Conservation (phyloP, 805 yeast genomes). For the Metschnikowia corniflorae region DNA sequence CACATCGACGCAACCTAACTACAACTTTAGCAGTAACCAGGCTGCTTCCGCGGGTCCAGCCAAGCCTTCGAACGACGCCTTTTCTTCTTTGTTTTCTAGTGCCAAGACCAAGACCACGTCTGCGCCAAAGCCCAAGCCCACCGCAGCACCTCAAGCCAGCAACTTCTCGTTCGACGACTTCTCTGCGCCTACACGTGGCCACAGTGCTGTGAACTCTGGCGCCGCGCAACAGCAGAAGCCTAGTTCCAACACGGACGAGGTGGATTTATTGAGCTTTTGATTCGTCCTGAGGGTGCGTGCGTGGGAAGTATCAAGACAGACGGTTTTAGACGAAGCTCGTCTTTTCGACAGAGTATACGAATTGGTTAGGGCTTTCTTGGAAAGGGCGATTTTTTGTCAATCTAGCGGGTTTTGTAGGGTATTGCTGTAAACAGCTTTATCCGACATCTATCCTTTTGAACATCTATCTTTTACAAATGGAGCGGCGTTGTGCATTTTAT, state of each 20-base stretch:
- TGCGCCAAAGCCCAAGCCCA: conserved; percentile 12
- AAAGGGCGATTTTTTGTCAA: too few species aligned
- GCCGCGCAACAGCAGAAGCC: conserved; percentile 8
- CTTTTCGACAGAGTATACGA: too few species aligned
- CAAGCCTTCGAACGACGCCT: conserved; percentile 56
- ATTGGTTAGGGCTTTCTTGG: too few species aligned
- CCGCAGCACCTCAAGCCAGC: conserved; percentile 10
- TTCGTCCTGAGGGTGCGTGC: too few species aligned
- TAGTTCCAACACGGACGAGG: conserved; percentile 29
- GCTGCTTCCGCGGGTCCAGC: conserved; percentile 37
- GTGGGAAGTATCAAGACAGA: too few species aligned
- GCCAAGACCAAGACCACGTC: conserved; percentile 49
- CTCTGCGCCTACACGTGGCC: conserved; percentile 15
- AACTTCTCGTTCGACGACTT: conserved; percentile 35
- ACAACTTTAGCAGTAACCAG: conserved; percentile 6
- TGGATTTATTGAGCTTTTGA: conserved; percentile 49
- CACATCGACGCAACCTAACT: conserved; percentile 12
- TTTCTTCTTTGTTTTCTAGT: conserved; percentile 62
- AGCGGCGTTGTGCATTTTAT: too few species aligned
- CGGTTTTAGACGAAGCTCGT: too few species aligned
- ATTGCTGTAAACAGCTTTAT: too few species aligned
- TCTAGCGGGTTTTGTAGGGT: too few species aligned
- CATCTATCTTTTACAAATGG: too few species aligned
- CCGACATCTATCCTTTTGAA: too few species aligned
- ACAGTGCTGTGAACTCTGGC: not conserved